Conservation (phyloP, 2,329 filamentous ascomycete genomes). For the Epicoccum sorghinum region DNA sequence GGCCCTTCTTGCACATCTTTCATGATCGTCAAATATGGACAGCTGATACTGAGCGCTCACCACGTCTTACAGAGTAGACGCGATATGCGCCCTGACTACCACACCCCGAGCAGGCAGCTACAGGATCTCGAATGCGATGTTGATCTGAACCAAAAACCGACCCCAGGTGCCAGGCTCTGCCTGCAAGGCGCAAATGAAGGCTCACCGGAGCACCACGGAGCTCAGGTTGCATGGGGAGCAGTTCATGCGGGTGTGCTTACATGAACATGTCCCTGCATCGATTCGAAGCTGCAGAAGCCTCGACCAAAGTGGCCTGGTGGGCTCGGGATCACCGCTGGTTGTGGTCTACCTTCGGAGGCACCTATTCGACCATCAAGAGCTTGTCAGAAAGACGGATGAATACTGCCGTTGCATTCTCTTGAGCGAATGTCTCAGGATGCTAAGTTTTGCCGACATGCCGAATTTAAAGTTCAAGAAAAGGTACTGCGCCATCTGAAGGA, state of each 20-base stretch:
- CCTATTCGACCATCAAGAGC: too few relatives aligned
- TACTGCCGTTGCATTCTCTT: not conserved
- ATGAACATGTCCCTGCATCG: not conserved
- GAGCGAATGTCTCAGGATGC: not conserved
- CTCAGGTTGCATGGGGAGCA: not conserved
- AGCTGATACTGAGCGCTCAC: not conserved
- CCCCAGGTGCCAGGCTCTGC: not conserved
- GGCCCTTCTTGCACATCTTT: not conserved
- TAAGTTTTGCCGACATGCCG: too few relatives aligned
- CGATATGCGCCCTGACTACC: not conserved
- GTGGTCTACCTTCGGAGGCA: too few relatives aligned
- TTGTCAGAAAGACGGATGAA: not conserved
- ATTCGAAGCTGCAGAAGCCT: not conserved
- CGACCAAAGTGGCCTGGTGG: not conserved
- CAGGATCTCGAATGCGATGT: not conserved
- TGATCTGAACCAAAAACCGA: not conserved
- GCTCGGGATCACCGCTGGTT: not conserved
- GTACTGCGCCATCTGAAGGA: not conserved
- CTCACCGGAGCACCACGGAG: not conserved
- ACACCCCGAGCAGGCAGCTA: not conserved
- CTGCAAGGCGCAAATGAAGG: not conserved
- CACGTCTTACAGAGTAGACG: not conserved
- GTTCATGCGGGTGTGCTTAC: not conserved
- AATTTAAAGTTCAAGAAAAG: not conserved
- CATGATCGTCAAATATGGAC: not conserved